Base-by-base conservation (phyloP, 1,284 basidiomycete genomes). In the Tetrapyrgos nigripes region DNA sequence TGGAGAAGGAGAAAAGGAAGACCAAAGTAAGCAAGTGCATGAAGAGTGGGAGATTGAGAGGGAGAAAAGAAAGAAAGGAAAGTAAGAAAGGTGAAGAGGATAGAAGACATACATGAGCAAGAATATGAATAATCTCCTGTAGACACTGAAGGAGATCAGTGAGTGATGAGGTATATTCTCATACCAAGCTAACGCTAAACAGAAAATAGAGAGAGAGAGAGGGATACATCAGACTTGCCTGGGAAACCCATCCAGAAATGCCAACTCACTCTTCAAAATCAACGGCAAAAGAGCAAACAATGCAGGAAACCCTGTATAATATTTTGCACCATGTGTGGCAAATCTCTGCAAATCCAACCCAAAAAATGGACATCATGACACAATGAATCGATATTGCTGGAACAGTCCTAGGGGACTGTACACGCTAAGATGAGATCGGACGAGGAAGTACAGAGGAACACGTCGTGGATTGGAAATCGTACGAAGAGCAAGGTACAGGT, bases 41-140 rank as follows among this genome's bases (percentile, higher is more conserved):
- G n/a, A n/a, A n/a, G n/a, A n/a, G n/a, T n/a, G n/a, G n/a, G n/a
- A n/a, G n/a, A n/a, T n/a, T n/a, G n/a, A n/a, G n/a, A n/a, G n/a
- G n/a, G n/a, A n/a, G n/a, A n/a, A 46, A 45, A 24, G 11, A n/a
- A 47, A 49, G 48, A 28, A n/a, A 21, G 21, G 23, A 29, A 53
- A 21, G 1, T 5, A 31, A 2, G 11, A 28, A n/a, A 5, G 23
- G 19, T 24, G 27, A 29, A 14, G 8, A 33, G 8, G 10, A n/a
- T 17, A 10, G 48, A 49, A 23, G 5, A 76, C 83, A 64, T 66
- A 88, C 86, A 92, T 83, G 61, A 92, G 79, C 21, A 90, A 79
- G 78, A 93, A 92, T 60, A 89, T 72, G 69, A 88, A 92, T 72
- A 88, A 93, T 13, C 92, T 83, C 11, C 81, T 83, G 81, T 92